Evolutionary conservation across 2,329 filamentous ascomycete species (phyloP), one percentile per base, ranked within the genome.

Genomic region (Madurella fahalii): DNA sequence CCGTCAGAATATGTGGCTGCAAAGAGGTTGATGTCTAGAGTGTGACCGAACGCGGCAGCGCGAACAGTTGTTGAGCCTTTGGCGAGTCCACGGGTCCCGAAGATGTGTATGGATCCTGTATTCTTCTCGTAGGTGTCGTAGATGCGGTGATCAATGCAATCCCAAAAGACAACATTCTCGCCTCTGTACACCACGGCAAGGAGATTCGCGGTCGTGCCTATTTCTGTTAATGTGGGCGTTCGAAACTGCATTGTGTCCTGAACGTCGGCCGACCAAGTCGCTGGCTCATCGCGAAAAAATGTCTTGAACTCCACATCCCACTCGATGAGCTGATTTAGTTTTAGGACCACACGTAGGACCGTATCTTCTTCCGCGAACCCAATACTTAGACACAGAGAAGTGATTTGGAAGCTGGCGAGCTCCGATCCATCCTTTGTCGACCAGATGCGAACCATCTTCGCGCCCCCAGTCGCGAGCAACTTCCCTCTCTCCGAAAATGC

Each of bases 1-100:
- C 68, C 67, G 34, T 69, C 66, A 0, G 51, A 32, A 30, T 67
- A 70, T 0, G 62, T 58, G 17, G 62, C 66, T 0, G 65, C 65
- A 5, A 70, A 50, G 0, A 66, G 47, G 13, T 47, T 53, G 0
- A 50, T 57, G 11, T 61, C 60, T 0, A 58, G 17, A 2, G 59
- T 56, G 0, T 50, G 53, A 16, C 63, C 54, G 42, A 70, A 67
- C 1, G 58, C 58, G 9, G 66, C 37, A 1, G 55, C 60, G 13
- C 40, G 43, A 1, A 64, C 62, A 0, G 57, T 61, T 2, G 56
- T 53, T 9, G 43, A 41, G 2, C 57, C 47, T 11, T 55, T 50
- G 17, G 53, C 56, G 4, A 52, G 12, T n/a, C 52, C 57, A 5
- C 42, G 47, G 8, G 54, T 44, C 30, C 49, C 50, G 7, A 39